A percentile compares a stretch with the other conserved stretches of the same genome.
phyloP scores from a whole-genome alignment of 768 basidiomycete genomes.

The Pleurotus ostreatus region DNA sequence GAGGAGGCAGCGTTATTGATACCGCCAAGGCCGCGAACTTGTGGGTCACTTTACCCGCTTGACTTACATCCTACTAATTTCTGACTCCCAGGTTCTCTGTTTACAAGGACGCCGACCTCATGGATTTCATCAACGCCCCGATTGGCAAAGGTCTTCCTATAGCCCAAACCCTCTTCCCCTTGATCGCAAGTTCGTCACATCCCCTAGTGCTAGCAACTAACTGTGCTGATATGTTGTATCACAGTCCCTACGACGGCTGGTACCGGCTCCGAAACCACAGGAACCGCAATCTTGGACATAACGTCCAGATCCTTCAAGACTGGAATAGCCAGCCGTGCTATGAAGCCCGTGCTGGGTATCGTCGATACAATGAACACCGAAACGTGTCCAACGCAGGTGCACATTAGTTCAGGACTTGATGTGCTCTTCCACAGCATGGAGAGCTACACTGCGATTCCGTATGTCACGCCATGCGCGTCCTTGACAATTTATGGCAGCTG shows the following conservation, averaged over 20 bases:
- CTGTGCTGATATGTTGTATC: too few relatives aligned
- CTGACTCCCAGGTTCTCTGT: conserved; percentile 62
- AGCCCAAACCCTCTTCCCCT: conserved; percentile 64
- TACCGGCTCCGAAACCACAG: conserved; percentile 93
- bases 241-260: conserved; percentile 66
- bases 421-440: conserved; percentile 96
- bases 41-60: conserved; percentile 29
- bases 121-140: conserved; percentile 97
- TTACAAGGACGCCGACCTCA: conserved; percentile 88
- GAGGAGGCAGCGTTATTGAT: conserved; percentile 94
- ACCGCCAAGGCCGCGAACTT: conserved; percentile 95
- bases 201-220: too few relatives aligned
- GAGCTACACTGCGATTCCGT: conserved; percentile 93
- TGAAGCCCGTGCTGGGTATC: conserved; percentile 87
- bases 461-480: conserved; percentile 19
- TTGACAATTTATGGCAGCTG: background rate
- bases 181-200: conserved; percentile 58
- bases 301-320: conserved; percentile 92
- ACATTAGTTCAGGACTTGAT: conserved; percentile 93
- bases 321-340: conserved; percentile 87
- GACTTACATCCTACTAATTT: background rate
- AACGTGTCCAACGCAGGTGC: conserved; percentile 85
- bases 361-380: conserved; percentile 90
- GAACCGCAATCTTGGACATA: conserved; percentile 91
- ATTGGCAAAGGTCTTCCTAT: conserved; percentile 91